Percentiles rank a stretch among this genome's conserved stretches.
phyloP scores from a whole-genome alignment of 495 filamentous ascomycete species.

The Coniosporium apollinis region DNA sequence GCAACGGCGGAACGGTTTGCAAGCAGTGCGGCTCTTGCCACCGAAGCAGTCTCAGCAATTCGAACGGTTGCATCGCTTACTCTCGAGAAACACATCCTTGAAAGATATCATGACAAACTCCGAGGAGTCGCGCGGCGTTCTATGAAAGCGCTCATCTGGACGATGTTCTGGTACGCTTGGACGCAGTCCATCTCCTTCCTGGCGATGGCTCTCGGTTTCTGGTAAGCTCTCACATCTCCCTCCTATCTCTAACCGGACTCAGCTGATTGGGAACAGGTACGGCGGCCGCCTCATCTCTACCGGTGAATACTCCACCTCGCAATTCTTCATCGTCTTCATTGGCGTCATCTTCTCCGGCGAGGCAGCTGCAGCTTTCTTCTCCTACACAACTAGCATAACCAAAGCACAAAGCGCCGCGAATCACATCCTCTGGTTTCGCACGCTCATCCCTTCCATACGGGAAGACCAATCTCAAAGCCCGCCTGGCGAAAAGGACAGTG shows the following conservation, averaged over 20 bases:
- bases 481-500: not conserved
- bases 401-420: slow-evolving; percentile 10
- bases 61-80: slow-evolving; percentile 37
- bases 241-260: not conserved
- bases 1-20: slow-evolving; percentile 34
- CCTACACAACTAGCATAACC: slow-evolving; percentile 10
- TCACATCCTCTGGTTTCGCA: slow-evolving; percentile 9
- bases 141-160: slow-evolving; percentile 21
- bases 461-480: slow-evolving; percentile 1
- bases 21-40: slow-evolving; percentile 14
- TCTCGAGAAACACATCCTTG: slow-evolving; percentile 27
- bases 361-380: slow-evolving; percentile 11
- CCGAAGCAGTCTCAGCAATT: slow-evolving; percentile 35
- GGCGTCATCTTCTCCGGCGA: slow-evolving; percentile 10
- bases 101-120: slow-evolving; percentile 24
- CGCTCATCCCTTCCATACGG: slow-evolving; percentile 4
- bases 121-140: slow-evolving; percentile 19
- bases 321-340: slow-evolving; percentile 14
- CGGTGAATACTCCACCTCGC: slow-evolving; percentile 9
- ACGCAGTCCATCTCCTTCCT: slow-evolving; percentile 9
- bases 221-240: too few relatives aligned
- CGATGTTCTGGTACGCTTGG: slow-evolving; percentile 11
- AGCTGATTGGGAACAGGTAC: too few relatives aligned
- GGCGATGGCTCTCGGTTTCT: slow-evolving; percentile 11
- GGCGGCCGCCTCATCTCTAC: slow-evolving; percentile 11